Evolutionary conservation across 331 rosid genomes (phyloP).

Genomic region (Malus hybrid): DNA sequence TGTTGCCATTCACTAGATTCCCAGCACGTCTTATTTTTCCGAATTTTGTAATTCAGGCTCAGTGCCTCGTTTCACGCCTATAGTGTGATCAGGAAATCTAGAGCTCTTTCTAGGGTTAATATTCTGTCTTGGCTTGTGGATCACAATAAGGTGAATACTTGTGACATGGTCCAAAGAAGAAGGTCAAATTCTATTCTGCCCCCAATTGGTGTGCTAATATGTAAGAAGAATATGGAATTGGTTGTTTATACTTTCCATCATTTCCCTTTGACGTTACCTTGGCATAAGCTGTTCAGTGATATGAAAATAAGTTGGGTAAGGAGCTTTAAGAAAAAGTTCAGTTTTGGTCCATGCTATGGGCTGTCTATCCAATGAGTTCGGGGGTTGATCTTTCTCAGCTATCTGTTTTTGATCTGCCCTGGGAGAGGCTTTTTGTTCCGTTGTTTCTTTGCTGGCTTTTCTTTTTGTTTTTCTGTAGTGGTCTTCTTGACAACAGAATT

Average conservation of each 20-base stretch:
- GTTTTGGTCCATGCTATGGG: background rate
- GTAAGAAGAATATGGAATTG: background rate
- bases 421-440: background rate
- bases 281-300: no score
- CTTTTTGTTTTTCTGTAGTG: no score
- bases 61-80: background rate
- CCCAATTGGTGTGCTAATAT: background rate
- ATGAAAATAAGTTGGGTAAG: background rate
- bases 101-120: background rate
- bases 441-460: background rate
- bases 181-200: background rate
- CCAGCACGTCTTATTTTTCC: background rate
- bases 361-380: background rate
- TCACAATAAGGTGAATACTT: background rate
- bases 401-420: background rate
- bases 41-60: background rate
- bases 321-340: background rate
- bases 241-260: no score
- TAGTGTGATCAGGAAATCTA: background rate
- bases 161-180: background rate
- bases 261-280: no score
- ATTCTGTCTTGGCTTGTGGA: background rate
- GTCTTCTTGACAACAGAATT: no score
- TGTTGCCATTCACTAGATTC: background rate
- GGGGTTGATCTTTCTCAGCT: background rate